A percentile compares a stretch with the other conserved stretches of the same genome.
Evolutionary conservation across 2,329 filamentous ascomycete species (phyloP).

Genomic region (Cladorrhinum sp.): DNA sequence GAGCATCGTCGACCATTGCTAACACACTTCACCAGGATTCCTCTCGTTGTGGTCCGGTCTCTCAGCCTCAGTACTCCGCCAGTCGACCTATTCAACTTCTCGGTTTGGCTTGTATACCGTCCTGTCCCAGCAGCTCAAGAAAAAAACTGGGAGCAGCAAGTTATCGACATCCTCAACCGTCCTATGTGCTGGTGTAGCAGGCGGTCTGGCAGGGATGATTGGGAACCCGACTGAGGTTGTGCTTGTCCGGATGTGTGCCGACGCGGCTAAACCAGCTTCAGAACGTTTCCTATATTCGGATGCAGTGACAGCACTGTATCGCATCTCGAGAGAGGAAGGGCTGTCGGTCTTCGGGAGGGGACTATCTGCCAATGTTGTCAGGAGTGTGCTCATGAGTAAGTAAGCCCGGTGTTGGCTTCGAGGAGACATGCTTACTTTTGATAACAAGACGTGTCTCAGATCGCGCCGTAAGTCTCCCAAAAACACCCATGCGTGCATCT

Average conservation of each 20-base stretch:
- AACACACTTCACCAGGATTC: constrained; percentile 9
- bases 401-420: background rate
- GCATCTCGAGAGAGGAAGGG: constrained; percentile 24
- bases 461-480: constrained; percentile 13
- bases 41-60: constrained; percentile 25
- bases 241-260: constrained; percentile 26
- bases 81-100: constrained; percentile 27
- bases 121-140: constrained; percentile 18
- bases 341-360: constrained; percentile 22
- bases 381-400: constrained; percentile 27
- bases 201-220: constrained; percentile 24
- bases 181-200: constrained; percentile 21
- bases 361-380: constrained; percentile 23
- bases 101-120: constrained; percentile 24
- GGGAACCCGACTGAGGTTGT: constrained; percentile 26
- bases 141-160: constrained; percentile 13
- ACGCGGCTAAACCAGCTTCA: constrained; percentile 22
- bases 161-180: constrained; percentile 19
- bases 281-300: constrained; percentile 23
- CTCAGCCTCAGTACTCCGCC: constrained; percentile 24
- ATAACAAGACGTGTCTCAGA: constrained; percentile 18
- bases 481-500: background rate
- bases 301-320: constrained; percentile 18
- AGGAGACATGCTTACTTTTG: background rate
- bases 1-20: background rate